Evolutionary conservation across 306 rosid genomes (phyloP), one percentile per base, ranked within the genome.

Genomic region (Fragaria iinumae): DNA sequence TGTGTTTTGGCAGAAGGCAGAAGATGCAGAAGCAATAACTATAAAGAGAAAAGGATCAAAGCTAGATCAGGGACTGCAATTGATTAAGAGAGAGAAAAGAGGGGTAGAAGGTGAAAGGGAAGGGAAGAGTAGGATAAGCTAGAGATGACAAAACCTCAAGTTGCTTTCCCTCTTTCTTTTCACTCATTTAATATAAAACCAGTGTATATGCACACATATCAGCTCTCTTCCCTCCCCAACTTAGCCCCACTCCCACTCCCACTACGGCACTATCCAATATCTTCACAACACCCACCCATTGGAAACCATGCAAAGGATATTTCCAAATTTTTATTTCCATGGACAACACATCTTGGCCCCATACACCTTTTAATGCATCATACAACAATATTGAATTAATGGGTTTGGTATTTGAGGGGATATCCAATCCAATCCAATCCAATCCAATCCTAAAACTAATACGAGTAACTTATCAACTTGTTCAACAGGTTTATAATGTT

Each of bases 201-300:
- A 69, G 68, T 79, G 76, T 27, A 74, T 76, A 66, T 43, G 69
- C 56, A 27, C 27, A 56, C 20, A 43, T 11, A 4, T 32, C 36
- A 72, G 43, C 78, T 47, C 84, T 72, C 80, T 41, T 78, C 67
- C 83, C 79, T 75, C 76, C 71, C 87, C 41, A 49, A 77, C 80
- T 80, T 5, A 60, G 45, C 79, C 78, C 86, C 80, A 77, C 81
- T 80, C 84, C 87, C 89, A 77, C 83, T 82, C 84, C 87, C 89
- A 83, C 86, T 57, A 23, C 8, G 84, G 86, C 87, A 77, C 81
- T 80, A 63, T 53, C 73, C 74, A 80, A 76, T 80, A 71, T 43
- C 48, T 44, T 59, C 66, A 57, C 77, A 74, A 57, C 49, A 57
- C 49, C 82, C 53, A 45, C 74, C 11, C 45, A 43, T 43, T 73